These are phyloP conservation scores for Stephanodiscus triporus DNA, from an alignment of 108 stramenopile genomes.

Conservation along the genomic window DNA sequence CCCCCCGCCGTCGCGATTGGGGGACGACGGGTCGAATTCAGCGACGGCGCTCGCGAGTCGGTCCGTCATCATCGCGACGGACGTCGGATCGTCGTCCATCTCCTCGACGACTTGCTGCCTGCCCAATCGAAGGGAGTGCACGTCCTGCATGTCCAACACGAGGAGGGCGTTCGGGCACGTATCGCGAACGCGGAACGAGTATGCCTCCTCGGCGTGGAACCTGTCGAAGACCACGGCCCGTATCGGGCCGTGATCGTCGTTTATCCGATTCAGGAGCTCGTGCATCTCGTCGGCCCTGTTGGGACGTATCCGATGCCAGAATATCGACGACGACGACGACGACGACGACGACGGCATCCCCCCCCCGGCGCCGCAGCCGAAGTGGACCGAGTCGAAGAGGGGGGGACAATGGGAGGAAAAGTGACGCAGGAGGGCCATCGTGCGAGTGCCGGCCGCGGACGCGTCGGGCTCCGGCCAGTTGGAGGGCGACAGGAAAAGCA, in stretches of 20 bases:
- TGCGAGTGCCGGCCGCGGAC: slow-evolving; percentile 71
- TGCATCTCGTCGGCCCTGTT: slow-evolving; percentile 41
- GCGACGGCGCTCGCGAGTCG: slow-evolving; percentile 22
- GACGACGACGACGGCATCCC: slow-evolving; percentile 13
- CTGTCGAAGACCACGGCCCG: slow-evolving; percentile 69
- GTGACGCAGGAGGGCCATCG: slow-evolving; percentile 51
- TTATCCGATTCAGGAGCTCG: slow-evolving; percentile 22
- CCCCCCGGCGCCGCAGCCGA: slow-evolving; percentile 27
- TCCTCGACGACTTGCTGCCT: slow-evolving; percentile 57
- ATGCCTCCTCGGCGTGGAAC: slow-evolving; percentile 77
- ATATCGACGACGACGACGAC: slow-evolving; percentile 15
- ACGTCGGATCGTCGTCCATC: not conserved
- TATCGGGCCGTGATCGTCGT: slow-evolving; percentile 14
- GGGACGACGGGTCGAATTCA: slow-evolving; percentile 35
- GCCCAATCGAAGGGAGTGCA: slow-evolving; percentile 67
- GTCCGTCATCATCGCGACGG: slow-evolving; percentile 1
- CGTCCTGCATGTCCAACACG: slow-evolving; percentile 86
- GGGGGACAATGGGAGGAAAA: slow-evolving; percentile 37
- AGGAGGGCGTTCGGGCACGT: slow-evolving; percentile 50
- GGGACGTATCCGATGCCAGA: slow-evolving; percentile 42
- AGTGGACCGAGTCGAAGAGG: slow-evolving; percentile 41
- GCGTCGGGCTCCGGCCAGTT: slow-evolving; percentile 64
- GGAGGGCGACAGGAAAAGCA: slow-evolving; percentile 55
- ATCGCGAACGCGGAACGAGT: slow-evolving; percentile 63
- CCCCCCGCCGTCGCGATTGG: not conserved